phyloP scores from a whole-genome alignment of 352 stramenopile species.

The Pythium sp. region DNA sequence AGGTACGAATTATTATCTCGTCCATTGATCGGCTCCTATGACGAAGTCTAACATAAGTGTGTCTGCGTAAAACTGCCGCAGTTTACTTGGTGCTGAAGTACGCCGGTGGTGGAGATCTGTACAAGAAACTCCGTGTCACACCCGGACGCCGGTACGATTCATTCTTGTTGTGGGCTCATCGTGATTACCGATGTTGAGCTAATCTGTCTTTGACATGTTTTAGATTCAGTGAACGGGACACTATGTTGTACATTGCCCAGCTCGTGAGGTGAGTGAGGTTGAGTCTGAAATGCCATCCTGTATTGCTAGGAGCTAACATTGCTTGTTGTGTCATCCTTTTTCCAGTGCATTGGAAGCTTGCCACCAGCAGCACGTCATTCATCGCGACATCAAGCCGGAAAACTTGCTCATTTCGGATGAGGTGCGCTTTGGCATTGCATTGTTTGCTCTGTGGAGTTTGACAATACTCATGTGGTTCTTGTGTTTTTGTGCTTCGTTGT shows the following conservation, averaged over 20 bases:
- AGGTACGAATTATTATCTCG: conserved; percentile 20
- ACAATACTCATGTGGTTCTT: neutral
- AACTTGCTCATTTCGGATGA: conserved; percentile 89
- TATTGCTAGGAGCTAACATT: neutral
- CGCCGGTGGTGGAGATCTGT: conserved; percentile 80
- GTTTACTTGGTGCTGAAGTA: conserved; percentile 90
- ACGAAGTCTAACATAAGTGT: too few relatives aligned
- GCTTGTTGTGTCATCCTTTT: neutral
- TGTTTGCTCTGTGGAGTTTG: neutral
- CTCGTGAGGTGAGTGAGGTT: conserved; percentile 48
- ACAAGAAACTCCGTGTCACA: conserved; percentile 66
- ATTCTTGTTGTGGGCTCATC: neutral
- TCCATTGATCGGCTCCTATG: too few relatives aligned
- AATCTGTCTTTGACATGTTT: neutral
- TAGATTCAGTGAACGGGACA: conserved; percentile 62
- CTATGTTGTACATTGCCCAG: conserved; percentile 66
- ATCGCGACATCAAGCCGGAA: conserved; percentile 96
- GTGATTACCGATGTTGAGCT: neutral
- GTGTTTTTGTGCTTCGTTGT: neutral
- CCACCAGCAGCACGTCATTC: conserved; percentile 85
- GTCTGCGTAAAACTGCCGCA: conserved; percentile 8
- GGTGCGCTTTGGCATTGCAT: conserved; percentile 19
- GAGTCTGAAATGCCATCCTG: neutral
- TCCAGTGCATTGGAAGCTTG: conserved; percentile 58
- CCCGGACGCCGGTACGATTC: conserved; percentile 37